Evolutionary conservation across 805 yeast genomes (phyloP).

Genomic region (Ogataea angusta): DNA sequence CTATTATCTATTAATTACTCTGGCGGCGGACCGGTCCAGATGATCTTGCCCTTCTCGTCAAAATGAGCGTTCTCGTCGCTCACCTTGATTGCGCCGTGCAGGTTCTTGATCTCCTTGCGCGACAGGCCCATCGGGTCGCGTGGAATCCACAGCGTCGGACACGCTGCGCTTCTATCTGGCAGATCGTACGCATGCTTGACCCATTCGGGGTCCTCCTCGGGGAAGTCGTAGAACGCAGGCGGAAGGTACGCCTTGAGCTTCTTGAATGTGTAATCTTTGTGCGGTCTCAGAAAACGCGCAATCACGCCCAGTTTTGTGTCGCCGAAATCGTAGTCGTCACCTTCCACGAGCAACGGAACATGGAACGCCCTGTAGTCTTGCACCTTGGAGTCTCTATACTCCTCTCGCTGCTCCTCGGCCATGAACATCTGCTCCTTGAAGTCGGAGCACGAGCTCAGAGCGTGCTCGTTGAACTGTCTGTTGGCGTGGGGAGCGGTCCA

Average conservation of each 20-base stretch:
- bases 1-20: conserved; percentile 1
- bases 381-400: conserved; percentile 2
- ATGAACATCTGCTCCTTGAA: background rate
- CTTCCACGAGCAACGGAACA: conserved; percentile 71
- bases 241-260: conserved; percentile 53
- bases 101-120: conserved; percentile 49
- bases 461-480: background rate
- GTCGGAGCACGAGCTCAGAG: conserved; percentile 7
- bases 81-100: conserved; percentile 54
- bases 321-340: conserved; percentile 39
- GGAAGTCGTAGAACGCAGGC: conserved; percentile 50
- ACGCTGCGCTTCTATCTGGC: conserved; percentile 66
- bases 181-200: conserved; percentile 68
- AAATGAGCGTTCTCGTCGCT: conserved; percentile 67
- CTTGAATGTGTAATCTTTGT: conserved; percentile 47
- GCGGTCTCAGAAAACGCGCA: conserved; percentile 52
- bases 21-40: conserved; percentile 54
- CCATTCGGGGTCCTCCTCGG: conserved; percentile 38
- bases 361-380: conserved; percentile 5
- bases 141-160: conserved; percentile 92
- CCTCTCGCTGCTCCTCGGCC: conserved; percentile 2
- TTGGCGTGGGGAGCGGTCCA: conserved; percentile 27
- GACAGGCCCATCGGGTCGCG: conserved; percentile 84
- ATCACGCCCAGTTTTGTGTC: conserved; percentile 19
- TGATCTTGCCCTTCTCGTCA: conserved; percentile 45